These are phyloP conservation scores for Solanum bukasovii DNA, from an alignment of 257 asterid species.

Conservation along the genomic window DNA sequence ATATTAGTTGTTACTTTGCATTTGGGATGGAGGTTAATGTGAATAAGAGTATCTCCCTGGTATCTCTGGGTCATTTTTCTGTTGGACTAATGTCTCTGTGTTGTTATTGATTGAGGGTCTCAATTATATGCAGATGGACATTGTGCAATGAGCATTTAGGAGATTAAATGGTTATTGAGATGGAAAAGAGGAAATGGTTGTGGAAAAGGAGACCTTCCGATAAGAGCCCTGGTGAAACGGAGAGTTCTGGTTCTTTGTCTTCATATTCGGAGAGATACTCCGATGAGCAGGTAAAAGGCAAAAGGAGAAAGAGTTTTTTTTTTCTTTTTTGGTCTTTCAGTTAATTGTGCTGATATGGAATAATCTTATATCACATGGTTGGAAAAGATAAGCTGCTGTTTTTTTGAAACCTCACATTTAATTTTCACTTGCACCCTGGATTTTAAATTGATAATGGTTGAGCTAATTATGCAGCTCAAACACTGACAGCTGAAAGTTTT, in stretches of 20 bases:
- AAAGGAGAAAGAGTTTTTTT: background rate
- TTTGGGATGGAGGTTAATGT: background rate
- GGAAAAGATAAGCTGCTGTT: background rate
- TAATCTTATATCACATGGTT: background rate
- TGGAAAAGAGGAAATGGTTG: slow-evolving; percentile 73
- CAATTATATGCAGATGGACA: slow-evolving; percentile 16
- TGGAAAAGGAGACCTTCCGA: slow-evolving; percentile 65
- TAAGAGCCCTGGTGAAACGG: slow-evolving; percentile 64
- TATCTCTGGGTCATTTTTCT: background rate
- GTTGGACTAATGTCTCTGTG: background rate
- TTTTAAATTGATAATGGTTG: background rate
- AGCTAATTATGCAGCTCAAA: background rate
- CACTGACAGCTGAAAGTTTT: background rate
- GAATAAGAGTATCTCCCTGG: no score
- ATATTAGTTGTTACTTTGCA: background rate
- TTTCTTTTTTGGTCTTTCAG: background rate
- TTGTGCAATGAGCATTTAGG: background rate
- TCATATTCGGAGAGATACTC: slow-evolving; percentile 55
- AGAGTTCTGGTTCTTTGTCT: slow-evolving; percentile 54
- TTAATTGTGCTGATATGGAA: background rate
- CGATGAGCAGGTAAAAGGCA: slow-evolving; percentile 48
- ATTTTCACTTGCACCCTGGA: background rate
- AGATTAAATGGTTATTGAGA: slow-evolving; percentile 10
- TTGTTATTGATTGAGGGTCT: background rate
- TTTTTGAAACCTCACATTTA: background rate